Conservation (phyloP, 179 eudicot species). For the Beta macrorhiza region DNA sequence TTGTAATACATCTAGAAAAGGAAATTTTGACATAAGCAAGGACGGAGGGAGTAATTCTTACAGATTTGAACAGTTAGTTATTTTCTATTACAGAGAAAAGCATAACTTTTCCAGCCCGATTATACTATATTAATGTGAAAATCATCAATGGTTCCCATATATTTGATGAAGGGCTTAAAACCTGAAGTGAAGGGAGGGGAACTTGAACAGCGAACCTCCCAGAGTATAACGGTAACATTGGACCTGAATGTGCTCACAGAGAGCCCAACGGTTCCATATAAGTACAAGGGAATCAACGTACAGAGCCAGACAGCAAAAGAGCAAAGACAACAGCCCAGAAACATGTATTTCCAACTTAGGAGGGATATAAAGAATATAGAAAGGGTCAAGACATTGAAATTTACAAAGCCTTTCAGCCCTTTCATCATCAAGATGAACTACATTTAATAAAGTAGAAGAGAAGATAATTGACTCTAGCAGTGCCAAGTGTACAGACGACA, state of each 20-base stretch:
- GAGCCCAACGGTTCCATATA: neutral
- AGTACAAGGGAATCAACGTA: neutral
- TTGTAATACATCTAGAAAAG: neutral
- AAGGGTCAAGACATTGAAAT: neutral
- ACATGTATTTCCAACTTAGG: neutral
- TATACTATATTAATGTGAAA: neutral
- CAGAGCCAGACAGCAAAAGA: constrained; percentile 1
- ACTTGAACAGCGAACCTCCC: neutral
- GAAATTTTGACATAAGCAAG: neutral
- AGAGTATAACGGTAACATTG: neutral
- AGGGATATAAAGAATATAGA: neutral
- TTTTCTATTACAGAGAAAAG: neutral
- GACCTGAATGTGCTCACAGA: neutral
- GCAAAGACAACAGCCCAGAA: neutral
- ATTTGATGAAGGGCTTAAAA: neutral
- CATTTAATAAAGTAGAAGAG: neutral
- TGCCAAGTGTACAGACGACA: neutral
- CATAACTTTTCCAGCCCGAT: neutral
- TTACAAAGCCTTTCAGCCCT: neutral
- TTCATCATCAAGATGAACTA: neutral
- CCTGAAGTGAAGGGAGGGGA: neutral
- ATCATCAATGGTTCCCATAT: neutral
- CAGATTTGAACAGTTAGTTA: neutral
- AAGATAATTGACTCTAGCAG: neutral
- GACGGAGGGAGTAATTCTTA: neutral